phyloP scores from a whole-genome alignment of 225 moss, liverwort and hornwort genomes.

The Asterella californica region DNA sequence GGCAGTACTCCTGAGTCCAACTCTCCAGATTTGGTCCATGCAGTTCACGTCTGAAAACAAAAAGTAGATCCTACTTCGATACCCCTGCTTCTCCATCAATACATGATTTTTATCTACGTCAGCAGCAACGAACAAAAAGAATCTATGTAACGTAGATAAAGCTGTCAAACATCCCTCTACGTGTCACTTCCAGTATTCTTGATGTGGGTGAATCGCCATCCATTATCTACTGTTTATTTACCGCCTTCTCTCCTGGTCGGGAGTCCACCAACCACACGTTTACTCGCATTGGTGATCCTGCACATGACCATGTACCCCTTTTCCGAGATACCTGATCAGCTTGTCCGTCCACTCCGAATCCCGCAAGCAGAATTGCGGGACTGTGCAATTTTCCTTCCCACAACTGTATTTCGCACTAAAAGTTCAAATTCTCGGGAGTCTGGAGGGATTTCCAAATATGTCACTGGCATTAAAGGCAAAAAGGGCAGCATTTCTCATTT shows the following conservation, averaged over 20 bases:
- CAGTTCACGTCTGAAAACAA: not conserved
- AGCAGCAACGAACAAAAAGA: slow-evolving; percentile 3
- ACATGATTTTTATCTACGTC: not conserved
- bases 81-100: not conserved
- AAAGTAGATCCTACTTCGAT: not conserved
- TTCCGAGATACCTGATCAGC: not conserved
- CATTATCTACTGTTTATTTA: slow-evolving; percentile 1
- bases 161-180: slow-evolving; percentile 1
- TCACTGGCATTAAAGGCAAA: not conserved
- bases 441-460: not conserved
- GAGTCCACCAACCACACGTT: not conserved
- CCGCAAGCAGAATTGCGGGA: not conserved
- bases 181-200: not conserved
- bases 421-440: not conserved
- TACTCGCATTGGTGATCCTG: not conserved
- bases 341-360: not conserved
- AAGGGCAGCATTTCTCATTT: not conserved
- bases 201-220: not conserved
- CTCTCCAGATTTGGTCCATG: slow-evolving; percentile 6
- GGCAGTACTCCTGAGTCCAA: not conserved
- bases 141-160: slow-evolving; percentile 5
- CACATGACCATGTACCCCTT: not conserved
- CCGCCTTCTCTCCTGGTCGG: slow-evolving; percentile 11
- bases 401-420: too few species aligned
- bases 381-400: too few species aligned